phyloP scores from a whole-genome alignment of 177 flowering plant species.

The Telopea speciosissima region DNA sequence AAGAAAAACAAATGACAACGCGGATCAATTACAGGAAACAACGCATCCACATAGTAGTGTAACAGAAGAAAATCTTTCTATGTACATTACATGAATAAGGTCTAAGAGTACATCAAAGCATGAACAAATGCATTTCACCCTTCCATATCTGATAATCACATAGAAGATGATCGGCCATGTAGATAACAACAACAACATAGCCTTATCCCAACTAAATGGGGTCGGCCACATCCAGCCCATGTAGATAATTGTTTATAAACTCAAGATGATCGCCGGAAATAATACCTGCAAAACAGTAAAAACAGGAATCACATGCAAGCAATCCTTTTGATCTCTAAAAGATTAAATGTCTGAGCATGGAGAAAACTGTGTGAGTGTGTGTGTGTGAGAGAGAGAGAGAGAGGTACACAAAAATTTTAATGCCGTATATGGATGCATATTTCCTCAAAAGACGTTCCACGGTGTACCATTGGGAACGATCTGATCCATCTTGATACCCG shows the following conservation, averaged over 20 bases:
- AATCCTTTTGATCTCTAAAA: not conserved
- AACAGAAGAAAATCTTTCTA: too few relatives aligned
- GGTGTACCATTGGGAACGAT: slow-evolving; percentile 81
- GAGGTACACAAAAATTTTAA: slow-evolving; percentile 71
- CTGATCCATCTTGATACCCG: slow-evolving; percentile 63
- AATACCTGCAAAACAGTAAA: slow-evolving; percentile 1
- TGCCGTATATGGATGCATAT: slow-evolving; percentile 64
- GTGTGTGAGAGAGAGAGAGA: slow-evolving; percentile 15
- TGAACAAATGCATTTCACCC: not conserved
- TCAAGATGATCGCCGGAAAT: not conserved
- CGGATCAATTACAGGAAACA: too few relatives aligned
- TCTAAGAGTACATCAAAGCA: not conserved
- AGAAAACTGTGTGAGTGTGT: not conserved
- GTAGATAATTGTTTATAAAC: not conserved
- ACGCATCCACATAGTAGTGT: not conserved
- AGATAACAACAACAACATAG: too few relatives aligned
- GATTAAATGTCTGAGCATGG: not conserved
- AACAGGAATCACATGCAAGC: not conserved
- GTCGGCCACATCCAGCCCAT: too few relatives aligned
- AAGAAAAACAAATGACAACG: too few relatives aligned
- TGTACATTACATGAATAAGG: not conserved
- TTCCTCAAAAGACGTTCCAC: slow-evolving; percentile 85
- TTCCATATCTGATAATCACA: not conserved
- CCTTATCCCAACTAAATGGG: too few relatives aligned
- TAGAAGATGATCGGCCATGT: not conserved